Percentiles rank a stretch among this genome's conserved stretches.
Conservation (phyloP, 495 filamentous ascomycete species). For the Choiromyces venosus region DNA sequence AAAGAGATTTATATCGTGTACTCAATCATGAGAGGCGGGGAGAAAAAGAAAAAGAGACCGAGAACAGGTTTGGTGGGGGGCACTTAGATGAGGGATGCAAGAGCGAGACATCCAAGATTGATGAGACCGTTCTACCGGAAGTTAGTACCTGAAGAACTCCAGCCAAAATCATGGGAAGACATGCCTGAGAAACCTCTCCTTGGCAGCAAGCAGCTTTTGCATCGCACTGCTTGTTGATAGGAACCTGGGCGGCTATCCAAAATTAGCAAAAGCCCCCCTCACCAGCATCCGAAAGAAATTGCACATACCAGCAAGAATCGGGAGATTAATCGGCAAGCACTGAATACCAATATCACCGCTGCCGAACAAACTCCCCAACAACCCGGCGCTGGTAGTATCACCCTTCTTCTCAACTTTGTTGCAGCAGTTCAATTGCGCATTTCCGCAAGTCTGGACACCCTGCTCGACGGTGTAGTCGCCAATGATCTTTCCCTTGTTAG, state of each 20-base stretch:
- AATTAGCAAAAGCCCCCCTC: not conserved
- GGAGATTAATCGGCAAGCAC: constrained; percentile 21
- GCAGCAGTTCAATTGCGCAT: constrained; percentile 31
- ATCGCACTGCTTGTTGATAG: constrained; percentile 36
- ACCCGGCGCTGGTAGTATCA: constrained; percentile 20
- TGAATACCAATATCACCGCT: constrained; percentile 22
- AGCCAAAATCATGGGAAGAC: not conserved
- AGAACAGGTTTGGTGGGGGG: not conserved
- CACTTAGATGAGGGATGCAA: constrained; percentile 25
- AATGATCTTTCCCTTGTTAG: constrained; percentile 10
- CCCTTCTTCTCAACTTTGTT: constrained; percentile 31
- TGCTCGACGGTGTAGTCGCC: constrained; percentile 27
- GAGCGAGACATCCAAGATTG: constrained; percentile 30
- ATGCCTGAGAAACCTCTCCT: constrained; percentile 25
- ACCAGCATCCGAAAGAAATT: not conserved
- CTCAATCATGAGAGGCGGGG: not conserved
- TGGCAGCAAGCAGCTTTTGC: constrained; percentile 36
- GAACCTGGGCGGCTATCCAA: constrained; percentile 26
- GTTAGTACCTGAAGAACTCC: not conserved
- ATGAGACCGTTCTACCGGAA: constrained; percentile 24
- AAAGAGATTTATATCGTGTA: not conserved
- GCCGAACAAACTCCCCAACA: constrained; percentile 13
- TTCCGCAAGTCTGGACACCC: constrained; percentile 14
- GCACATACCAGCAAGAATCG: constrained; percentile 8
- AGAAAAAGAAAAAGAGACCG: not conserved